Base-by-base conservation (phyloP, 1,284 basidiomycete genomes). In the Tylopilus orsonianus region DNA sequence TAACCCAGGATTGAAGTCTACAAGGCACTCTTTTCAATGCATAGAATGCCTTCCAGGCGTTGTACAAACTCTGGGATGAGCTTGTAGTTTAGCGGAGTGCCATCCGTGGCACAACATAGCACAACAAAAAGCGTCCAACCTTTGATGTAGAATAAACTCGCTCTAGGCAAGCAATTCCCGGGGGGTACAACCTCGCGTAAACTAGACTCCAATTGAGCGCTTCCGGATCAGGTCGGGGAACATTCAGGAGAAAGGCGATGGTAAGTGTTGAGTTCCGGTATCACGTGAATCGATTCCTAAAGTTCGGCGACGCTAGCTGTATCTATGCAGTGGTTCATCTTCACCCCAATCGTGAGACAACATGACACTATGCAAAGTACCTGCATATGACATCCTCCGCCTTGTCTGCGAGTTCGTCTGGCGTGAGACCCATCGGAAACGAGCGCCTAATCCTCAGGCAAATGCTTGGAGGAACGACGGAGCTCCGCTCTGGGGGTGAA, bases 361-460 rank as follows among this genome's bases (percentile, higher is more conserved):
- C 62, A 61, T 65, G 39, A 49, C 59, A 27, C n/a, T 64, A 61
- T 0, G 50, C 58, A 46, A 61, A 64, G 49, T 59, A 62, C 14
- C 44, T 62, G 49, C 46, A 50, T 39, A 53, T 26, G 5, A 56
- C 49, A 4, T 41, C 38, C 6, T 56, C 44, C 5, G 55, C 58
- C n/a, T 33, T 46, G 13, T 64, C 52, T 4, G 37, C 40, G 22
- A 46, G 50, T 1, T 35, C 44, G 24, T 45, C 49, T 4, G 23
- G 37, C 8, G 43, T 26, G 35, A 49, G 34, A 38, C 13, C 29
- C 42, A n/a, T 46, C 47, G 2, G 50, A 49, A 2, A 61, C 13
- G n/a, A 65, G 62, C 1, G 49, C n/a, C n/a, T 49, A 40, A 18
- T 51, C 51, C 30, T 61, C 56, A 23, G 30, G 16, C 2, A 60